These are phyloP conservation scores for Chlorella sp. DNA, from an alignment of 139 green algal species.

Conservation along the genomic window DNA sequence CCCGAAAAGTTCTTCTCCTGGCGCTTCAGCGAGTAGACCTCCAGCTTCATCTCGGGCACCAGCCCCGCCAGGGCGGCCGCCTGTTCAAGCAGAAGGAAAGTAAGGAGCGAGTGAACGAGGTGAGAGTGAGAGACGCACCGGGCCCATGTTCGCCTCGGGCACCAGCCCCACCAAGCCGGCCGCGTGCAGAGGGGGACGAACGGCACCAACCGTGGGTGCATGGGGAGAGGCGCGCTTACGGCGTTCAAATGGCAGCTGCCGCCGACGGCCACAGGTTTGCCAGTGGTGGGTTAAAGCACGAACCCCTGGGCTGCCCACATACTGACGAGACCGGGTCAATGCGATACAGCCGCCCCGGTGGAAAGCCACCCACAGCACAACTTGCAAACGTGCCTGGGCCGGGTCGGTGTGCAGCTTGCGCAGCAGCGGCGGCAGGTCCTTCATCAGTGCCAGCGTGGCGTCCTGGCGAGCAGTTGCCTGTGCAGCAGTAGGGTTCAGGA, in stretches of 20 bases:
- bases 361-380: too few species aligned
- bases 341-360: too few species aligned
- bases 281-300: too few species aligned
- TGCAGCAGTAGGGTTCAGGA: background rate
- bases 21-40: slow-evolving; percentile 63
- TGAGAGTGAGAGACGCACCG: too few species aligned
- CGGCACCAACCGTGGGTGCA: background rate
- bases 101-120: background rate
- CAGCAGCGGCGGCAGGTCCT: slow-evolving; percentile 58
- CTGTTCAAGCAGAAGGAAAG: slow-evolving; percentile 30
- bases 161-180: slow-evolving; percentile 53
- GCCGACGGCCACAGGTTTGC: too few species aligned
- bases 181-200: slow-evolving; percentile 31
- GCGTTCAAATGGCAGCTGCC: too few species aligned
- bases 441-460: slow-evolving; percentile 56
- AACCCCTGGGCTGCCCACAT: too few species aligned
- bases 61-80: slow-evolving; percentile 54
- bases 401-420: slow-evolving; percentile 56
- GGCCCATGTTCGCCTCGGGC: too few species aligned
- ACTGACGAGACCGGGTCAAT: too few species aligned
- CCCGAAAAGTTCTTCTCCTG: slow-evolving; percentile 45
- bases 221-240: too few species aligned
- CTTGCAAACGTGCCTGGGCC: slow-evolving; percentile 30
- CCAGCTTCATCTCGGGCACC: slow-evolving; percentile 60
- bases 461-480: slow-evolving; percentile 46